A percentile compares a stretch with the other conserved stretches of the same genome.
These are phyloP conservation scores for Suillus decipiens DNA, from an alignment of 768 basidiomycete genomes.

Conservation along the genomic window DNA sequence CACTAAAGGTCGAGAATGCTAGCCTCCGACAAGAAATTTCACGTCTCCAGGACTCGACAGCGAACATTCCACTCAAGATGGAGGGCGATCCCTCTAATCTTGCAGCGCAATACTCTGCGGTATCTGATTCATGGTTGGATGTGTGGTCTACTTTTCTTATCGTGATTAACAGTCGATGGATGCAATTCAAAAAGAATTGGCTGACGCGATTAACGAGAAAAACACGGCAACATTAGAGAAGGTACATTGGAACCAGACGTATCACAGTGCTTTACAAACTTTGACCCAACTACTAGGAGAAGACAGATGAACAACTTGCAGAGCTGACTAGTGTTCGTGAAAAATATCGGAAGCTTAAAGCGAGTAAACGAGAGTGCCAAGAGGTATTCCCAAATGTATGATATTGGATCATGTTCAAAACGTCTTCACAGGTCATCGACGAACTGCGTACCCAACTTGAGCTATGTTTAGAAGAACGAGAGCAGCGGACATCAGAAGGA, in stretches of 20 bases:
- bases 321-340: slow-evolving; percentile 16
- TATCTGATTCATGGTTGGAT: not conserved
- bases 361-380: slow-evolving; percentile 15
- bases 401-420: not conserved
- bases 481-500: slow-evolving; percentile 17
- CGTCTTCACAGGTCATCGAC: slow-evolving; percentile 17
- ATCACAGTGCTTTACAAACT: not conserved
- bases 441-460: slow-evolving; percentile 24
- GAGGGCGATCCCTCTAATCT: slow-evolving; percentile 13
- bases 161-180: slow-evolving; percentile 15
- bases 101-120: slow-evolving; percentile 13
- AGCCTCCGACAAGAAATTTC: slow-evolving; percentile 18
- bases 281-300: slow-evolving; percentile 15
- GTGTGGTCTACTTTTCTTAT: not conserved
- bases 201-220: slow-evolving; percentile 17
- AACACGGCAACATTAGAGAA: slow-evolving; percentile 6
- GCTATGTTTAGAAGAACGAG: slow-evolving; percentile 22
- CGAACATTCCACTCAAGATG: slow-evolving; percentile 18
- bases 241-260: not conserved
- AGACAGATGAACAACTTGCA: slow-evolving; percentile 11
- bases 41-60: slow-evolving; percentile 16
- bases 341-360: slow-evolving; percentile 26
- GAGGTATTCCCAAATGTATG: slow-evolving; percentile 20
- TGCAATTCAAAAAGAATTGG: slow-evolving; percentile 16
- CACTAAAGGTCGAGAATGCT: slow-evolving; percentile 23